These are phyloP conservation scores for Eucalyptus victrix DNA, from an alignment of 345 rosid genomes.

Conservation along the genomic window DNA sequence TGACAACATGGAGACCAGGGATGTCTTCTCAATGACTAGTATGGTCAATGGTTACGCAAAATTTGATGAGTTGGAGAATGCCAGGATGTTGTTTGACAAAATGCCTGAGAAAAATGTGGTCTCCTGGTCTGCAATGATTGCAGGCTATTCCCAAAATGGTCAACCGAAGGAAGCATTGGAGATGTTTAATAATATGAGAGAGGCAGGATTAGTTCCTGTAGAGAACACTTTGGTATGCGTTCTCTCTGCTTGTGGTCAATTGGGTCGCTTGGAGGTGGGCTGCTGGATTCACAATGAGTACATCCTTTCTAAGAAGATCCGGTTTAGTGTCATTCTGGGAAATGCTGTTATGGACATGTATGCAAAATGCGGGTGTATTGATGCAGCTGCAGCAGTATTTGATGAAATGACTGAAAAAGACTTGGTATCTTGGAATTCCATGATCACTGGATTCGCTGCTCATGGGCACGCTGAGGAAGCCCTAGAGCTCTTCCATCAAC, in stretches of 20 bases:
- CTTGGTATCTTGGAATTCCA: constrained; percentile 32
- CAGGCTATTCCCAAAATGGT: constrained; percentile 24
- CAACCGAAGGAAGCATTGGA: constrained; percentile 22
- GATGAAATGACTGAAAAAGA: constrained; percentile 2
- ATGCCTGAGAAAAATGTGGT: constrained; percentile 31
- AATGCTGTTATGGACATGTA: constrained; percentile 29
- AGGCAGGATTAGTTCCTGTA: background rate
- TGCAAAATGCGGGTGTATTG: constrained; percentile 25
- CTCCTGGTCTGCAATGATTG: constrained; percentile 37
- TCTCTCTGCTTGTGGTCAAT: constrained; percentile 30
- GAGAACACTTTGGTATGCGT: constrained; percentile 25
- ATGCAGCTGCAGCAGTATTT: constrained; percentile 10
- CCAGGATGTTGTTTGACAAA: constrained; percentile 14
- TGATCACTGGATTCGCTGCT: constrained; percentile 19
- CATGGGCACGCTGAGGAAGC: constrained; percentile 23
- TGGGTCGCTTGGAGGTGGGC: constrained; percentile 19
- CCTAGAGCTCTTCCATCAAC: constrained; percentile 9
- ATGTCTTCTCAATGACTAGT: constrained; percentile 38
- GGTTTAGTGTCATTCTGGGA: constrained; percentile 9
- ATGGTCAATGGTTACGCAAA: constrained; percentile 33
- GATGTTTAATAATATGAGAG: constrained; percentile 13
- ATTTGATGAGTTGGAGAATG: constrained; percentile 10
- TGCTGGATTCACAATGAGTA: constrained; percentile 2
- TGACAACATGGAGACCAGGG: constrained; percentile 10
- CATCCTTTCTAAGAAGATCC: background rate